Percentiles rank a stretch among this genome's conserved stretches.
Evolutionary conservation across 805 yeast species (phyloP).

Genomic region (Candida sakaeoensis): DNA sequence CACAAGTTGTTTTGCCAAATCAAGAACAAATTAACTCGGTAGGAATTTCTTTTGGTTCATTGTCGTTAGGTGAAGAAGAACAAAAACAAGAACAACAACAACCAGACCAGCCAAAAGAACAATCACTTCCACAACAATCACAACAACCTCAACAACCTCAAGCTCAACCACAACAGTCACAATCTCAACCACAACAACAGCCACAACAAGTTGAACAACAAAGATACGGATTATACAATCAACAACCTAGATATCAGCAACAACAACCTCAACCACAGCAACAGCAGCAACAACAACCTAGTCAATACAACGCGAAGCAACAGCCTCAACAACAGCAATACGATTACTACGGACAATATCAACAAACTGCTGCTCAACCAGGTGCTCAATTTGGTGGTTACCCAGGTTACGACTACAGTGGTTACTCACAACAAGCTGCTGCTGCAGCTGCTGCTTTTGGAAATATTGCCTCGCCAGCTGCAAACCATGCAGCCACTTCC

Average conservation of each 20-base stretch:
- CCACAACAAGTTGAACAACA: slow-evolving; percentile 10
- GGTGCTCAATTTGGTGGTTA: slow-evolving; percentile 40
- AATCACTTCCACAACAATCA: slow-evolving; percentile 17
- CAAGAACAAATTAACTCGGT: slow-evolving; percentile 44
- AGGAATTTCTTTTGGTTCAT: slow-evolving; percentile 63
- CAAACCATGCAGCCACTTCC: slow-evolving; percentile 20
- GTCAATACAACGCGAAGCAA: no score
- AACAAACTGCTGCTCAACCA: slow-evolving; percentile 42
- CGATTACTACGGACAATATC: slow-evolving; percentile 33
- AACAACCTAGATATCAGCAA: slow-evolving; percentile 19
- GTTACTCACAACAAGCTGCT: slow-evolving; percentile 33
- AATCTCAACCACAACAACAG: slow-evolving; percentile 12
- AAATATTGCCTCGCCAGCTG: slow-evolving; percentile 26
- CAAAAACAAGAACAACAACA: no score
- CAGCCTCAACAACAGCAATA: slow-evolving; percentile 20
- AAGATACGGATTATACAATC: slow-evolving; percentile 14
- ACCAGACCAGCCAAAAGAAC: slow-evolving; percentile 16
- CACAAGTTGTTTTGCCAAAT: slow-evolving; percentile 49
- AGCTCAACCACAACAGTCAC: slow-evolving; percentile 14
- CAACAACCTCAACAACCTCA: slow-evolving; percentile 12
- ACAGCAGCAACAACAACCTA: slow-evolving; percentile 16
- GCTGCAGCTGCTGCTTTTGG: slow-evolving; percentile 26
- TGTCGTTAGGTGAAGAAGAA: slow-evolving; percentile 46
- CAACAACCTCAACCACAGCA: slow-evolving; percentile 18
- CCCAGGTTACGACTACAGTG: slow-evolving; percentile 42